Conservation (phyloP, 495 filamentous ascomycete genomes). For the Xylaria grammica region DNA sequence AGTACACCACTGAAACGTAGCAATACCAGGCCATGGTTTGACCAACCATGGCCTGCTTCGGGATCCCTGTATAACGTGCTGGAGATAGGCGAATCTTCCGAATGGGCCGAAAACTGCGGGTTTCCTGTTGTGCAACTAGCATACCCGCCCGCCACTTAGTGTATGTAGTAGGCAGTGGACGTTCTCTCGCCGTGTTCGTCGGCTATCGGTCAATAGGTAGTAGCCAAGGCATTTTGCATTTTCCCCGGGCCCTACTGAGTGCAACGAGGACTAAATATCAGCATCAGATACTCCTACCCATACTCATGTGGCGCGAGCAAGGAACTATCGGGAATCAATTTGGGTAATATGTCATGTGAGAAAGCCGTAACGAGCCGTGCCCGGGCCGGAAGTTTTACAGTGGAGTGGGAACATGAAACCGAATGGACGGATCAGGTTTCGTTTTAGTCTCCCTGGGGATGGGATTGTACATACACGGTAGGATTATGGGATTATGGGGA, state of each 20-base stretch:
- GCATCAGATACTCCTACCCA: neutral
- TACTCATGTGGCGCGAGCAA: neutral
- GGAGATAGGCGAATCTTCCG: conserved; percentile 25
- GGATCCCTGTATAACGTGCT: conserved; percentile 20
- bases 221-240: neutral
- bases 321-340: conserved; percentile 10
- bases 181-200: neutral
- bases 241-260: neutral
- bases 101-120: conserved; percentile 17
- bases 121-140: neutral
- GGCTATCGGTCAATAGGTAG: neutral
- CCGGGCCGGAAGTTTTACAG: conserved; percentile 11
- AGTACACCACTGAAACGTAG: conserved; percentile 16
- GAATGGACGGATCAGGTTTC: neutral
- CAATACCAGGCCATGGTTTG: neutral
- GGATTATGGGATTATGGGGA: too few relatives aligned
- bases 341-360: conserved; percentile 21
- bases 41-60: neutral
- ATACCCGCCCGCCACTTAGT: neutral
- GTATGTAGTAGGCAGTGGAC: too few relatives aligned
- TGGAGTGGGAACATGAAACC: conserved; percentile 6
- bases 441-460: too few relatives aligned
- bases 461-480: too few relatives aligned
- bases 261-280: neutral
- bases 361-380: conserved; percentile 12